Evolutionary conservation across 495 filamentous ascomycete species (phyloP), one percentile per base, ranked within the genome.

Genomic region (Penicillium cosmopolitanum): DNA sequence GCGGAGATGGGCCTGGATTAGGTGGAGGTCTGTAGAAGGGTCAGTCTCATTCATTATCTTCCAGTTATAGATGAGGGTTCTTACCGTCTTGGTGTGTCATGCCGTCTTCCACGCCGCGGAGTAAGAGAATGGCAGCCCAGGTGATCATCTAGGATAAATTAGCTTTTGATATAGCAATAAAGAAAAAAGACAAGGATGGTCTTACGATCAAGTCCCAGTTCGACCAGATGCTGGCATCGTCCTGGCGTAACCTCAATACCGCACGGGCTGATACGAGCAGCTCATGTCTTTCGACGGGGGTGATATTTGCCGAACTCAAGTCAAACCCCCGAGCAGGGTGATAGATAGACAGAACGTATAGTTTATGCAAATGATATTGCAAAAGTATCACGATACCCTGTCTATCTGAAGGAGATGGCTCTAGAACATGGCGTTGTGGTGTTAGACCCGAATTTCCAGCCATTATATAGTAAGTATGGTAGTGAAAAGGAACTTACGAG

Each of bases 301-400:
- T 67, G 8, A 74, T 72, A 46, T 73, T 71, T 36, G 73, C 69
- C 0, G 73, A 64, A 16, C 75, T 72, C 13, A 79, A 61, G 61
- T 79, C 70, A 28, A 77, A 77, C 23, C 76, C 76, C n/a, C 75
- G 69, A 16, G 75, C 76, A 21, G 74, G 76, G 47, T 77, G 73
- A 31, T 79, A 78, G 15, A 79, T 79, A 5, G 76, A 79, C 0
- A 79, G 62, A 0, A 79, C 76, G 43, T 77, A 79, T 36, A 79
- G 58, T 43, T 77, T 73, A 50, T 73, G 72, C 34, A 77, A 57
- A 58, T 72, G 70, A 64, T 77, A 78, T 53, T 77, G 73, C 11
- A 77, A 65, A 43, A 77, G 62, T 12, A 76, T 73, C 28, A 74
- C 55, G 28, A 71, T 68, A 7, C 67, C 67, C 42, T 78, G 73